Base-by-base conservation (phyloP, 768 basidiomycete species). In the Psilocybe azurescens region DNA sequence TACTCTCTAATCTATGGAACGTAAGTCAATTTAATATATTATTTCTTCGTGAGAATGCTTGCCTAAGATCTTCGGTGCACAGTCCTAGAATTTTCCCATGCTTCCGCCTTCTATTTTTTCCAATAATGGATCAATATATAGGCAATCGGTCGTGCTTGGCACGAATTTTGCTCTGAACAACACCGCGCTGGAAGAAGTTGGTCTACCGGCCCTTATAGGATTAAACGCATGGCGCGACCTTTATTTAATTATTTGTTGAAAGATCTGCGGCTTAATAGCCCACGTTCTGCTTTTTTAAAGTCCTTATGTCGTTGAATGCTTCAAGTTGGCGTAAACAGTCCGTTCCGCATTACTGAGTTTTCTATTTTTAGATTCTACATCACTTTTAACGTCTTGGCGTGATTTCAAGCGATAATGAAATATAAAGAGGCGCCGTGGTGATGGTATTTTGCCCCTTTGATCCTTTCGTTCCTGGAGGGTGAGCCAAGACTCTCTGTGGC, bases 1-100 rank as follows among this genome's bases (percentile, higher is more conserved):
- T 89, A 86, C 72, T 88, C 87, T 79, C 82, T 14, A 84, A 89
- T 66, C 73, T 78, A 7, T 89, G 86, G 86, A 80, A 83, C 64
- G 87, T 84, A 67, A 66, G 77, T 74, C 2, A 11, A 9, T 32
- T 44, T 53, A 16, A 16, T 32, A 56, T 28, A 3, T 30, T 7
- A 8, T 36, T 33, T n/a, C 14, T 11, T 36, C 33, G 38, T 29
- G 47, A 5, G 10, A 3, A 65, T 28, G 41, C 56, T 50, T 1
- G 44, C 51, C 28, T 24, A 18, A 28, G 46, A 10, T 33, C 28
- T 54, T 55, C 3, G 1, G 33, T 1, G 33, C 33, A 7, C 59
- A 87, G 85, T 83, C 85, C 2, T 72, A 78, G 59, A 68, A 70
- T 1, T 85, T 85, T 67, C 87, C 86, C 0, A 86, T 89, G 80